Base-by-base conservation (phyloP, 2,329 filamentous ascomycete genomes). In the Fusarium incarnatum region DNA sequence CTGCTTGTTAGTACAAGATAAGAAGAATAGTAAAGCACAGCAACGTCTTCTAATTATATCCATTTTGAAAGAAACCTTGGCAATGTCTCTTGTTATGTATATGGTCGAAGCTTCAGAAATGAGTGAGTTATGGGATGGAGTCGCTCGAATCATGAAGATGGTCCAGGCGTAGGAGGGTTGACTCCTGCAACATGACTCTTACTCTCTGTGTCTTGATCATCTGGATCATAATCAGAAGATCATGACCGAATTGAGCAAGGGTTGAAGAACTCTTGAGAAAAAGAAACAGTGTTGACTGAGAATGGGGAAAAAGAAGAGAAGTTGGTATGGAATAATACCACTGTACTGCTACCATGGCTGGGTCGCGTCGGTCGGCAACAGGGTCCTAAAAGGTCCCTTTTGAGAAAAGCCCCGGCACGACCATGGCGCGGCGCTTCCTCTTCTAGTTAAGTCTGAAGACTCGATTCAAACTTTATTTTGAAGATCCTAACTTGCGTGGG, bases 401-500 rank as follows among this genome's bases (percentile, higher is more conserved):
- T 12, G 56, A 71, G 60, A 56, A 59, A 54, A 42, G 63, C 63
- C 61, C 62, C 63, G 62, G 62, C 61, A 55, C 40, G 41, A 34
- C 60, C 55, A 66, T 60, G 56, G 72, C 72, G 70, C 71, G 73
- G 73, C 73, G 60, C 60, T 72, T 54, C 72, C 72, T 28, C 59
- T 49, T 49, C 6, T 10, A 65, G 63, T 45, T 23, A 76, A 71
- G 62, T 20, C 18, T 57, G 58, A 60, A 58, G 60, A 59, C 64
- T 55, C 44, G 15, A 45, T 11, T 52, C 28, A 73, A 75, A 74
- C 70, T 68, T 64, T 72, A 72, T 60, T 70, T 47, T 9, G 55
- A 59, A 48, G 46, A 71, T 60, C 54, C 54, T 49, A 52, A 34
- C 56, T 46, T 41, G 48, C 25, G 44, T 22, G 2, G 48, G 63